These are phyloP conservation scores for Turnera subulata DNA, from an alignment of 345 rosid genomes.

Conservation along the genomic window DNA sequence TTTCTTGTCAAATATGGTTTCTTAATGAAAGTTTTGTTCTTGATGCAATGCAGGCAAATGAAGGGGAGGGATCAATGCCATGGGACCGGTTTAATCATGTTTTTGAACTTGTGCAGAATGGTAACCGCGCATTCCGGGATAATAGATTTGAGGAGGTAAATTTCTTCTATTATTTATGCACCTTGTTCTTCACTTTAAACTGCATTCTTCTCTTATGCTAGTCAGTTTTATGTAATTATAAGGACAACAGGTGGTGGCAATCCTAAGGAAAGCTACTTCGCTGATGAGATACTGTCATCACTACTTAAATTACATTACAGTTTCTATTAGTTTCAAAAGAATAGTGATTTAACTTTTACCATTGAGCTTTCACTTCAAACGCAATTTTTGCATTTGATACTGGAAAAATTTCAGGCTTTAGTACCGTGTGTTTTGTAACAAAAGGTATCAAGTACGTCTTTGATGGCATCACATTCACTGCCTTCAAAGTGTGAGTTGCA, in stretches of 20 bases:
- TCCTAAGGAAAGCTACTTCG: neutral
- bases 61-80: constrained; percentile 63
- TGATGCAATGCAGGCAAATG: constrained; percentile 47
- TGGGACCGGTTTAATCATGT: constrained; percentile 55
- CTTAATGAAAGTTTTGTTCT: neutral
- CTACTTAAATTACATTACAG: no score
- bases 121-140: constrained; percentile 63
- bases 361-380: no score
- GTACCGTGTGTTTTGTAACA: no score
- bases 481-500: neutral
- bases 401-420: no score
- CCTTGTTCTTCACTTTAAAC: neutral
- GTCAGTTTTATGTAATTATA: no score
- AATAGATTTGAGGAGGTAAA: constrained; percentile 68
- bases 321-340: no score
- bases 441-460: no score
- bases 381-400: no score
- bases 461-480: neutral
- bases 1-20: neutral
- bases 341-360: no score
- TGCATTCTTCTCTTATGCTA: neutral
- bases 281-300: no score
- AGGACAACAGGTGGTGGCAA: neutral
- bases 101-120: constrained; percentile 57
- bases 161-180: no score